These are phyloP conservation scores for Aspergillus sergii DNA, from an alignment of 2,329 filamentous ascomycete genomes.

Conservation along the genomic window DNA sequence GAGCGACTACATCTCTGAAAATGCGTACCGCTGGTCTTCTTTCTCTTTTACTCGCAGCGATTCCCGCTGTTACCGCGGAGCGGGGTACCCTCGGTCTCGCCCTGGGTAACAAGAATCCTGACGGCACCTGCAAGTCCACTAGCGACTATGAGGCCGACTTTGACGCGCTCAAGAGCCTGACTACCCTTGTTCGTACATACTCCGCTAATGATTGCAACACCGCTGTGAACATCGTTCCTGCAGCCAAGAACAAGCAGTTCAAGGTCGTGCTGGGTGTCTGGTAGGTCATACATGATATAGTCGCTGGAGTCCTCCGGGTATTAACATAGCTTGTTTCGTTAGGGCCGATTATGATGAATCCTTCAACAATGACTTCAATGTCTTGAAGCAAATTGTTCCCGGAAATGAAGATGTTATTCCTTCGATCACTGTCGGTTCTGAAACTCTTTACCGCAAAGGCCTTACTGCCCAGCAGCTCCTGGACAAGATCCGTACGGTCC, in stretches of 20 bases:
- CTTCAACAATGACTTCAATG: constrained; percentile 62
- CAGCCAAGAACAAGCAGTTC: constrained; percentile 65
- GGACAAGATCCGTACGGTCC: constrained; percentile 64
- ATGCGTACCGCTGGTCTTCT: constrained; percentile 52
- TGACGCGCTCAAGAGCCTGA: constrained; percentile 57
- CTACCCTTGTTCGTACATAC: constrained; percentile 67
- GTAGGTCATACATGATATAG: constrained; percentile 43
- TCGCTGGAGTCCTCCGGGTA: not conserved
- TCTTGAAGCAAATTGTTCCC: constrained; percentile 51
- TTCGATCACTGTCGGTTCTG: constrained; percentile 71
- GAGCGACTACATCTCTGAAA: not conserved
- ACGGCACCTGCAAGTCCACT: constrained; percentile 63
- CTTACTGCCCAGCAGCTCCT: constrained; percentile 64
- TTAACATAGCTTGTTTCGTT: constrained; percentile 3
- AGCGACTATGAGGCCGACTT: constrained; percentile 69
- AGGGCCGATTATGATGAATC: constrained; percentile 66
- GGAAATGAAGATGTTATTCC: constrained; percentile 62
- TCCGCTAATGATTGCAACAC: constrained; percentile 67
- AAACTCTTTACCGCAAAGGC: constrained; percentile 70
- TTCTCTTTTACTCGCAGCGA: constrained; percentile 44
- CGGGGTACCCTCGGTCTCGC: constrained; percentile 65
- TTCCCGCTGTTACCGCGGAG: constrained; percentile 54
- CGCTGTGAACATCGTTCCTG: constrained; percentile 64
- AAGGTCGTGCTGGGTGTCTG: constrained; percentile 72
- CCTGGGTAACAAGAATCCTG: constrained; percentile 64